These are phyloP conservation scores for Boletus speciosus DNA, from an alignment of 768 basidiomycete species.

Conservation along the genomic window DNA sequence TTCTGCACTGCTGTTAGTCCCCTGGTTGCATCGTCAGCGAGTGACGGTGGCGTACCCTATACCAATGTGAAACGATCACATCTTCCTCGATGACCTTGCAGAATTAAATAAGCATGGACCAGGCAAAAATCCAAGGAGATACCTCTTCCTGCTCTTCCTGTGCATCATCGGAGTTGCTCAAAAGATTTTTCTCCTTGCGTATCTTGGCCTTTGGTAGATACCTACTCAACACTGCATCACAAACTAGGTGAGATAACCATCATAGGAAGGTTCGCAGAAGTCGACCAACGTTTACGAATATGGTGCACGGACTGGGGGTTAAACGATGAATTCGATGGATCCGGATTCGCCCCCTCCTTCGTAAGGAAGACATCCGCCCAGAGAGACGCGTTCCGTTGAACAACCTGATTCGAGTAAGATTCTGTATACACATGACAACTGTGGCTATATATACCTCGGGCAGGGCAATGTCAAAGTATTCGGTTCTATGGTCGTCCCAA, in stretches of 20 bases:
- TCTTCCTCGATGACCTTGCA: constrained; percentile 41
- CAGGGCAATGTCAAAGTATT: constrained; percentile 58
- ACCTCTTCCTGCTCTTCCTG: constrained; percentile 52
- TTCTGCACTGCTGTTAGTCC: constrained; percentile 48
- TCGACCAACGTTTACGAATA: constrained; percentile 64
- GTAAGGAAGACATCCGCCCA: constrained; percentile 83
- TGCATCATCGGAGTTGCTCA: constrained; percentile 41
- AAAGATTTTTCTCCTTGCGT: constrained; percentile 81
- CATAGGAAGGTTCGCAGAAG: not conserved
- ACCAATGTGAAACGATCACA: constrained; percentile 81
- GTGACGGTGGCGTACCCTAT: constrained; percentile 45
- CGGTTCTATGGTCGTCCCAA: constrained; percentile 58
- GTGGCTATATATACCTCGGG: constrained; percentile 51
- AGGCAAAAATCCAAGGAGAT: constrained; percentile 7
- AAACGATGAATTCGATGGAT: constrained; percentile 56
- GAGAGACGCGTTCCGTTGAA: constrained; percentile 72
- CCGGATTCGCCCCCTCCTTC: constrained; percentile 59
- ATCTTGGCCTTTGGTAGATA: constrained; percentile 69
- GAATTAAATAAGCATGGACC: constrained; percentile 8
- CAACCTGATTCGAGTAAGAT: constrained; percentile 45
- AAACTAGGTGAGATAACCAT: constrained; percentile 2
- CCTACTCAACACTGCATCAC: constrained; percentile 70
- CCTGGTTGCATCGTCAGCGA: not conserved
- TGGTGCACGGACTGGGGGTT: constrained; percentile 60
- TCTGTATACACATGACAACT: not conserved